Conservation (phyloP, 164 flowering plant species). For the Berberis thunbergii region DNA sequence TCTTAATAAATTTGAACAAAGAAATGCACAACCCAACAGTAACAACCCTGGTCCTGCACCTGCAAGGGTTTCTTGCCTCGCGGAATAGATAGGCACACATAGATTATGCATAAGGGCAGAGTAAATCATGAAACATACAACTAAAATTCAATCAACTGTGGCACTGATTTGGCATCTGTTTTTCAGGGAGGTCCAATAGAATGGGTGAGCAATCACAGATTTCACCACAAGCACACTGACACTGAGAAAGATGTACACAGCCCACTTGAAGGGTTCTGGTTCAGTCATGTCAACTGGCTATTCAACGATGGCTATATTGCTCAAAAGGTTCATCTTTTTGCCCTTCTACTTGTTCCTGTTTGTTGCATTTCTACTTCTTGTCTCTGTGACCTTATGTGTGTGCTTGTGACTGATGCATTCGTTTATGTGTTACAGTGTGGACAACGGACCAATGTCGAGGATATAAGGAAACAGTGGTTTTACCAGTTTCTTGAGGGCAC, state of each 20-base stretch:
- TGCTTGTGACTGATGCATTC: neutral
- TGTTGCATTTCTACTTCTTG: neutral
- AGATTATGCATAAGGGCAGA: too few species aligned
- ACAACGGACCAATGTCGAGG: neutral
- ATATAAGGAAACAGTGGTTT: neutral
- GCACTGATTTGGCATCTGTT: too few species aligned
- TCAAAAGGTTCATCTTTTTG: slow-evolving; percentile 29
- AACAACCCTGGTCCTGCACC: too few species aligned
- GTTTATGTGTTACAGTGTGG: neutral
- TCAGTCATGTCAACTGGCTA: slow-evolving; percentile 69
- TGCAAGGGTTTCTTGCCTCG: too few species aligned
- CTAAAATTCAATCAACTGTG: too few species aligned
- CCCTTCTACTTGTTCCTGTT: neutral
- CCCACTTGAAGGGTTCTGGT: slow-evolving; percentile 82
- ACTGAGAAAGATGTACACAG: slow-evolving; percentile 56
- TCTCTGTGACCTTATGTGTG: too few species aligned
- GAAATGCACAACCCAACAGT: too few species aligned
- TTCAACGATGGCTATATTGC: slow-evolving; percentile 36
- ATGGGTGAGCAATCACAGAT: neutral
- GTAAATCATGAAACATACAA: too few species aligned
- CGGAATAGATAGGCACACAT: too few species aligned
- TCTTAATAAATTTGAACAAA: neutral
- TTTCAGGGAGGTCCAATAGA: neutral
- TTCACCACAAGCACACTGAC: slow-evolving; percentile 1
- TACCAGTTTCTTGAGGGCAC: neutral